These are phyloP conservation scores for Geotrichum restrictum DNA, from an alignment of 1,139 yeast species.

Conservation along the genomic window DNA sequence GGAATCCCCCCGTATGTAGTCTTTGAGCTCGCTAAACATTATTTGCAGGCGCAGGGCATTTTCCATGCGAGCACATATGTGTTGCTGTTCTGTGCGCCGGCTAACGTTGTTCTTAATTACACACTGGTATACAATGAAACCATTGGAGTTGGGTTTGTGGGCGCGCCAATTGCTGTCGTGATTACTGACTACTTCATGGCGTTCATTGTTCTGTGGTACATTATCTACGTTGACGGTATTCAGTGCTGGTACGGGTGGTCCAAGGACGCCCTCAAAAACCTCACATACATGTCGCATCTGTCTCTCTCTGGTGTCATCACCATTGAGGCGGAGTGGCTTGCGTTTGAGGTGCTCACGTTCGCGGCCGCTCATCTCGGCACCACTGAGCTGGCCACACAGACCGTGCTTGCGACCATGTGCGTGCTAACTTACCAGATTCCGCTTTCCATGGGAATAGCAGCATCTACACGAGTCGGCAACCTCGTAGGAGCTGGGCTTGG, in stretches of 20 bases:
- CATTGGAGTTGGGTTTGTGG: constrained; percentile 56
- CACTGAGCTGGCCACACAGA: constrained; percentile 76
- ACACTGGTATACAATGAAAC: constrained; percentile 72
- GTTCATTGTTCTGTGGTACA: constrained; percentile 49
- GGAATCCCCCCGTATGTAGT: constrained; percentile 86
- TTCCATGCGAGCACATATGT: constrained; percentile 87
- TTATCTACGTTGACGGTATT: constrained; percentile 54
- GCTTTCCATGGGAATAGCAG: constrained; percentile 80
- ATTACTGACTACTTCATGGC: constrained; percentile 64
- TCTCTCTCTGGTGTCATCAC: constrained; percentile 80
- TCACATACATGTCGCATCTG: constrained; percentile 61
- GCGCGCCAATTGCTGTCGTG: constrained; percentile 66
- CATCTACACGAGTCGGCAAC: constrained; percentile 81
- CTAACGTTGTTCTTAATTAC: constrained; percentile 68
- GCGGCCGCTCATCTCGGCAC: constrained; percentile 76
- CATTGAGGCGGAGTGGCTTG: constrained; percentile 83
- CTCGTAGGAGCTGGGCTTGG: constrained; percentile 75
- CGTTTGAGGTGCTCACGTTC: constrained; percentile 73
- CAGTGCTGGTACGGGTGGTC: constrained; percentile 70
- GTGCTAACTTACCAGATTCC: constrained; percentile 80
- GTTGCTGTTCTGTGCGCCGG: constrained; percentile 71
- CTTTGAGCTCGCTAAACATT: constrained; percentile 79
- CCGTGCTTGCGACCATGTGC: constrained; percentile 76
- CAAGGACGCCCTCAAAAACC: constrained; percentile 46
- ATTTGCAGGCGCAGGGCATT: constrained; percentile 85